A percentile compares a stretch with the other conserved stretches of the same genome.
These are phyloP conservation scores for Amanita rimosa DNA, from an alignment of 768 basidiomycete genomes.

Conservation along the genomic window DNA sequence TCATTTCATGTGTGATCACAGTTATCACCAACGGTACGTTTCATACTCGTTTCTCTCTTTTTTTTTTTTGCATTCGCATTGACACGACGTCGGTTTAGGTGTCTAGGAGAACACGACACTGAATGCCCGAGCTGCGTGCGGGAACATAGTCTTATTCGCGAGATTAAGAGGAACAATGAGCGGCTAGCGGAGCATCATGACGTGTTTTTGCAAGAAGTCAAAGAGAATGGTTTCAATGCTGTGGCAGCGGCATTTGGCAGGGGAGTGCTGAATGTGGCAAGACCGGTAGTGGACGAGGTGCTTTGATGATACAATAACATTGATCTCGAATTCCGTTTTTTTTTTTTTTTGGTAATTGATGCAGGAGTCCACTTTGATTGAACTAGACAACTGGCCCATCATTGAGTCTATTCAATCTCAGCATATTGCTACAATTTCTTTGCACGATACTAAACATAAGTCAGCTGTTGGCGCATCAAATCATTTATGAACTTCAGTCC, in stretches of 20 bases:
- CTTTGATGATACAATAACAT: background rate
- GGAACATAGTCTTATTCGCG: conserved; percentile 80
- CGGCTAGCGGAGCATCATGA: conserved; percentile 75
- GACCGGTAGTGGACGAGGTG: conserved; percentile 19
- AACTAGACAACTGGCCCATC: too few species aligned
- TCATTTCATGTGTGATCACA: conserved; percentile 98
- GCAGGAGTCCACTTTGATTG: too few species aligned
- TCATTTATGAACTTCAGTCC: too few species aligned
- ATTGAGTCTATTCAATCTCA: too few species aligned
- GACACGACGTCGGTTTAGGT: conserved; percentile 34
- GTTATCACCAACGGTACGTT: conserved; percentile 83
- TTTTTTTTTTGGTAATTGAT: too few species aligned
- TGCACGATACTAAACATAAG: too few species aligned
- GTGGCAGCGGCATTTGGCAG: conserved; percentile 62
- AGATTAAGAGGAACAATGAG: conserved; percentile 82
- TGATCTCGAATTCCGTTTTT: too few species aligned
- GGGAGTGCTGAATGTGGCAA: conserved; percentile 42
- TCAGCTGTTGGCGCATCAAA: too few species aligned
- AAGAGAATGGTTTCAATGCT: conserved; percentile 60
- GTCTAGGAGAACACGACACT: conserved; percentile 78
- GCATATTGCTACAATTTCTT: too few species aligned
- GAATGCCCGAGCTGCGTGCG: conserved; percentile 87
- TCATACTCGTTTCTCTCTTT: too few species aligned
- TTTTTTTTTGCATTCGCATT: background rate
- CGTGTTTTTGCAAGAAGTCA: conserved; percentile 65